Conservation (phyloP, 2,329 filamentous ascomycete species). For the Penicillium sp. region DNA sequence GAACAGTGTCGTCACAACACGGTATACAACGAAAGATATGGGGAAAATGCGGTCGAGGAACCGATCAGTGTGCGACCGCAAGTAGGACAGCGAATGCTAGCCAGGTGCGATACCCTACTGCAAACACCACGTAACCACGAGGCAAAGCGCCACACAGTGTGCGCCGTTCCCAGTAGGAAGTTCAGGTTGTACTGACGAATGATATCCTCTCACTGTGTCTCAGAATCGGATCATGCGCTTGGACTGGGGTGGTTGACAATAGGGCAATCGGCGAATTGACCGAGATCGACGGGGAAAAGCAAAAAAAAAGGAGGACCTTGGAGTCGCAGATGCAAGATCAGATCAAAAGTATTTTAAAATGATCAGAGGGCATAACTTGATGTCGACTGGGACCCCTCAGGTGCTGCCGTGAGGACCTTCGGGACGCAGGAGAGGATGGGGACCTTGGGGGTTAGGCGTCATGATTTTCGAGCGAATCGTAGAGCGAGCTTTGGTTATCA, state of each 20-base stretch:
- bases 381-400: slow-evolving; percentile 2
- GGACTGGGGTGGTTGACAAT: slow-evolving; percentile 4
- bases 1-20: slow-evolving; percentile 1
- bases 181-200: not conserved
- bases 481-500: slow-evolving; percentile 12
- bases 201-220: slow-evolving; percentile 9
- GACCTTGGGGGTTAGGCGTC: slow-evolving; percentile 36
- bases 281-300: slow-evolving; percentile 14
- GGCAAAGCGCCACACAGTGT: not conserved
- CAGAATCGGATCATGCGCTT: slow-evolving; percentile 15
- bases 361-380: slow-evolving; percentile 1
- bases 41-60: slow-evolving; percentile 6
- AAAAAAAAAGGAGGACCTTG: slow-evolving; percentile 21
- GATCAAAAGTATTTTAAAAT: slow-evolving; percentile 4
- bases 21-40: slow-evolving; percentile 1
- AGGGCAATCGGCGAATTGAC: slow-evolving; percentile 21
- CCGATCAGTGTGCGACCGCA: slow-evolving; percentile 4
- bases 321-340: not conserved
- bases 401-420: slow-evolving; percentile 16
- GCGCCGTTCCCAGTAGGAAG: not conserved
- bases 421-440: slow-evolving; percentile 18
- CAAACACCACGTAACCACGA: slow-evolving; percentile 8
- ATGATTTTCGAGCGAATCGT: slow-evolving; percentile 19
- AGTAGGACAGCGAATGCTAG: slow-evolving; percentile 2
- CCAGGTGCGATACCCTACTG: slow-evolving; percentile 8